Base-by-base conservation (phyloP, 805 yeast genomes). In the Wickerhamomyces rabaulensis region DNA sequence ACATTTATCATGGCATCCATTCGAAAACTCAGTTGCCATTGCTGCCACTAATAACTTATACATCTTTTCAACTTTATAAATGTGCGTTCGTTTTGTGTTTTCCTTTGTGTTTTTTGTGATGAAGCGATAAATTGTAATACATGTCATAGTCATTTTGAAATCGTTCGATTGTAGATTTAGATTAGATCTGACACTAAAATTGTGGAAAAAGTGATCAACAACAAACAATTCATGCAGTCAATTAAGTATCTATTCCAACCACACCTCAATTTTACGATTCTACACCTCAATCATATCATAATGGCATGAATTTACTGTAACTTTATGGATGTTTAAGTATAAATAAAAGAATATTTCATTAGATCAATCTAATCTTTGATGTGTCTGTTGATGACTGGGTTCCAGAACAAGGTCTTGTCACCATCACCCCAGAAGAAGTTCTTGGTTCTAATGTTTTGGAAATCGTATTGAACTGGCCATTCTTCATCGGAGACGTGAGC, bases 361-460 rank as follows among this genome's bases (percentile, higher is more conserved):
- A 37, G 15, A n/a, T 17, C 6, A 25, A 23, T 19, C 33, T 39
- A 16, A 26, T 20, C 21, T 29, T 29, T 74, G 62, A 85, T 71
- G 76, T 87, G 87, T 79, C 96, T 88, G 87, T 92, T 92, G 65
- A 87, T 79, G 62, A 80, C 86, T 44, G 87, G 77, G 77, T 89
- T 89, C 99, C 99, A 94, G 86, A 94, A 94, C 66, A 85, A 74
- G 53, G 98, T 89, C 80, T 87, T 83, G 78, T 91, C 96, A 67
- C 99, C 98, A 66, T 94, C 92, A 66, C 99, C 99, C 98, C 98
- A 94, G 84, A 90, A 92, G 80, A 80, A 92, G 66, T 86, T 83
- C 69, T 81, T 84, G 65, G 68, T 66, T 81, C 98, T 88, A 60
- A 90, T 69, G 79, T 94, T 94, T 78, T 85, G 91, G 81, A 80